phyloP scores from a whole-genome alignment of 306 rosid genomes.

The Malus orientalis region DNA sequence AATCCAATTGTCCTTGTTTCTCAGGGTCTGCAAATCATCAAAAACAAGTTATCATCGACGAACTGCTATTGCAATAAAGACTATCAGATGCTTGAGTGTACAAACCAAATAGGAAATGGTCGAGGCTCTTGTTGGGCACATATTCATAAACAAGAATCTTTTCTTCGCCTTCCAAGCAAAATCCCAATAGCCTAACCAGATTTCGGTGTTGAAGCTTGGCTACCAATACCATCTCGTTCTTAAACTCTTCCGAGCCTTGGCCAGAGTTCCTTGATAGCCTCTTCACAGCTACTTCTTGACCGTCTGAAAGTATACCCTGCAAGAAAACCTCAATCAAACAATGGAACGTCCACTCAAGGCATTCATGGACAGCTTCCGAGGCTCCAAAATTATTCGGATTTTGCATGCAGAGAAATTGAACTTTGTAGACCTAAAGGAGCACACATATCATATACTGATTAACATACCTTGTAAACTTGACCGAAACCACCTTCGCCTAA shows the following conservation, averaged over 20 bases:
- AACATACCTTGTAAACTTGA: constrained; percentile 7
- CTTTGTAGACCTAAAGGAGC: not conserved
- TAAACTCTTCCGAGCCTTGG: constrained; percentile 51
- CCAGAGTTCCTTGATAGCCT: constrained; percentile 38
- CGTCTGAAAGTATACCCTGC: constrained; percentile 41
- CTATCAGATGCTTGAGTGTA: not conserved
- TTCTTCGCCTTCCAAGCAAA: constrained; percentile 38
- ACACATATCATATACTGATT: too few relatives aligned
- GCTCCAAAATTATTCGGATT: not conserved
- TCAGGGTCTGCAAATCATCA: constrained; percentile 3
- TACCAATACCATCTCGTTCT: constrained; percentile 44
- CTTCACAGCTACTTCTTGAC: constrained; percentile 57
- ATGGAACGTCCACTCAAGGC: not conserved
- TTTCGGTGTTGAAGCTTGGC: constrained; percentile 60
- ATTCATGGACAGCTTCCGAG: too few relatives aligned
- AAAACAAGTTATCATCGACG: not conserved
- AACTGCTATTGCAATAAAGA: not conserved
- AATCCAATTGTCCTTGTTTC: not conserved
- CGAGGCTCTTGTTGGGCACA: constrained; percentile 45
- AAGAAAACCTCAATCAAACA: not conserved
- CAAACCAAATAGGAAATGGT: constrained; percentile 39
- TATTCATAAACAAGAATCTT: constrained; percentile 51
- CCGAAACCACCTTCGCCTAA: constrained; percentile 31
- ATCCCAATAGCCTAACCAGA: constrained; percentile 46
- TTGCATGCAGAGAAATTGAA: not conserved